Evolutionary conservation across 345 rosid genomes (phyloP).

Genomic region (Kernera saxatilis): DNA sequence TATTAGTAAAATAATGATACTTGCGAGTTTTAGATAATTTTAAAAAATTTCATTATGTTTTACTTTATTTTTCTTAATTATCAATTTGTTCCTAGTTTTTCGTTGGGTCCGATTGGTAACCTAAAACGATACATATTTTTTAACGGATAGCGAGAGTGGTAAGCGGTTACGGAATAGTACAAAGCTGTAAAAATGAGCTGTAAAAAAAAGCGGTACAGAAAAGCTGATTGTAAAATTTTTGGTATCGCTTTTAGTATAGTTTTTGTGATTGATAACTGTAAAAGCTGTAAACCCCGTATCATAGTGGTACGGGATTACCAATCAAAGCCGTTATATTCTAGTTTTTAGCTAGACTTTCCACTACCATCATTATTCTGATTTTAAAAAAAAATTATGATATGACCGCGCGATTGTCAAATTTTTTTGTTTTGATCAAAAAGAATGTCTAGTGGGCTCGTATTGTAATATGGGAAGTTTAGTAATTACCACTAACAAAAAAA

Average conservation of each 20-base stretch:
- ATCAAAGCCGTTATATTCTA: neutral
- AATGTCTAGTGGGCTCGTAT: neutral
- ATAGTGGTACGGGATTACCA: too few relatives aligned
- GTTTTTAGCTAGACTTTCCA: neutral
- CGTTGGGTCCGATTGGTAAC: too few relatives aligned
- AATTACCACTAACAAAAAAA: neutral
- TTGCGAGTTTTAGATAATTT: neutral
- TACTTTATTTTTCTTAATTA: neutral
- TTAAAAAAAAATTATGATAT: neutral
- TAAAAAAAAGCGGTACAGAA: too few relatives aligned
- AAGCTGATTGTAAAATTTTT: too few relatives aligned
- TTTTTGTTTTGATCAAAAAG: neutral
- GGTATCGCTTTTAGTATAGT: too few relatives aligned
- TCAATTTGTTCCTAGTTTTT: too few relatives aligned
- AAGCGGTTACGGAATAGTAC: too few relatives aligned
- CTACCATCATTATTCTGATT: neutral
- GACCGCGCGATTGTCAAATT: neutral
- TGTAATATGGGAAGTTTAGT: neutral
- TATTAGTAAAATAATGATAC: neutral
- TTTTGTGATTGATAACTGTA: too few relatives aligned
- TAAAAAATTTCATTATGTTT: neutral
- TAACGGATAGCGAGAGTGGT: too few relatives aligned
- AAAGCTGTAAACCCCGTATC: too few relatives aligned
- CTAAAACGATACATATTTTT: too few relatives aligned
- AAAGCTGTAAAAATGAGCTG: too few relatives aligned